Evolutionary conservation across 345 rosid species (phyloP).

Genomic region (Bruguiera gymnorhiza): DNA sequence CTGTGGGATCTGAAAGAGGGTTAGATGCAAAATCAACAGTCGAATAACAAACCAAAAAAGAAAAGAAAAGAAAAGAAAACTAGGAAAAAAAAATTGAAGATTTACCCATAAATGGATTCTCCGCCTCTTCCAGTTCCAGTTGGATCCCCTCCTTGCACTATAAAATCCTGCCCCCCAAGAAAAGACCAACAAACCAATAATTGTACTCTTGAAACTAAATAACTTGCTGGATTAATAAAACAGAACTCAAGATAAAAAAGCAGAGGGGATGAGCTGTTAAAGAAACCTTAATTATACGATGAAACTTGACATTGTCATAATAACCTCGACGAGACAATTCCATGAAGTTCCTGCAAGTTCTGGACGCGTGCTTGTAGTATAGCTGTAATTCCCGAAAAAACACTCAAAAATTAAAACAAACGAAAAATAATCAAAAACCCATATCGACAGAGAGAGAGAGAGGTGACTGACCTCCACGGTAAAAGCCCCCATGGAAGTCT

Average conservation of each 20-base stretch:
- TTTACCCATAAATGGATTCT: constrained; percentile 86
- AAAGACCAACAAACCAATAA: neutral
- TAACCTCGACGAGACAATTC: constrained; percentile 86
- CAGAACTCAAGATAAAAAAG: neutral
- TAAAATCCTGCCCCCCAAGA: constrained; percentile 66
- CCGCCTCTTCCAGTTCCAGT: constrained; percentile 97
- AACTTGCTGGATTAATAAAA: neutral
- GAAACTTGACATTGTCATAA: constrained; percentile 78
- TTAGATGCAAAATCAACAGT: neutral
- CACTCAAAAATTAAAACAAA: neutral
- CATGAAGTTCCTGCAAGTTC: constrained; percentile 90
- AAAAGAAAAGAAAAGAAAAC: no score
- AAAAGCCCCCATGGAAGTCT: constrained; percentile 91
- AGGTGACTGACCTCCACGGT: constrained; percentile 70
- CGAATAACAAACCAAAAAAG: neutral
- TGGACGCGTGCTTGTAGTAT: constrained; percentile 83
- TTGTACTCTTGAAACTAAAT: no score
- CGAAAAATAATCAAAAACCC: neutral
- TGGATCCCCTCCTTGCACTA: constrained; percentile 98
- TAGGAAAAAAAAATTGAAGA: neutral
- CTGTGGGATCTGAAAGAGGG: no score
- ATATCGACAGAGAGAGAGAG: neutral
- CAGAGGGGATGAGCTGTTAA: neutral
- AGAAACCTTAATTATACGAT: constrained; percentile 80
- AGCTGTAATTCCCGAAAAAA: constrained; percentile 39